A percentile compares a stretch with the other conserved stretches of the same genome.
Evolutionary conservation across 2,329 filamentous ascomycete genomes (phyloP).

Genomic region (Sphaerulina vaccinii): DNA sequence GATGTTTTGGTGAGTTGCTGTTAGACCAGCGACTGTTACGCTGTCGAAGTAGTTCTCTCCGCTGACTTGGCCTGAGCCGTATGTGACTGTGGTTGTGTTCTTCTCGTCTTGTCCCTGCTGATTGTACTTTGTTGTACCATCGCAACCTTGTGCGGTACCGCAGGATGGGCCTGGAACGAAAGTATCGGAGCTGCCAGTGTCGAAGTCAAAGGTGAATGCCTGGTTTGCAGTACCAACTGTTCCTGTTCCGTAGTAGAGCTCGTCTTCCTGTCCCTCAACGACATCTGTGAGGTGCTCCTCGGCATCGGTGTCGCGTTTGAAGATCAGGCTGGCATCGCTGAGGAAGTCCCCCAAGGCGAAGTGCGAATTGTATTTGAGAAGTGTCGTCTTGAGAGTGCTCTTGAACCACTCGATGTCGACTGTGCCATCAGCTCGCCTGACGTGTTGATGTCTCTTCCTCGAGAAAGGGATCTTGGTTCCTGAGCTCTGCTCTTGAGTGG

Average conservation of each 20-base stretch:
- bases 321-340: conserved; percentile 7
- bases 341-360: conserved; percentile 19
- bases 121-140: conserved; percentile 25
- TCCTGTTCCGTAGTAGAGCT: conserved; percentile 24
- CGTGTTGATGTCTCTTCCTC: conserved; percentile 12
- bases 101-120: conserved; percentile 23
- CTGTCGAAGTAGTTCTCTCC: conserved; percentile 32
- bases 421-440: conserved; percentile 17
- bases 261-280: conserved; percentile 15
- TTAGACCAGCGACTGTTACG: conserved; percentile 28
- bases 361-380: conserved; percentile 22
- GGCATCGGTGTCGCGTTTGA: conserved; percentile 20
- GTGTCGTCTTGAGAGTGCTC: conserved; percentile 14
- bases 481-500: conserved; percentile 15
- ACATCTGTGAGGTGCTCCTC: conserved; percentile 23
- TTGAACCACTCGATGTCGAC: conserved; percentile 22
- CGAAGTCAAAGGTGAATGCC: conserved; percentile 29
- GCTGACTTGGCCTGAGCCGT: conserved; percentile 27
- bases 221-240: conserved; percentile 19
- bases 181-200: conserved; percentile 27
- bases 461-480: conserved; percentile 14
- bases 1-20: conserved; percentile 27
- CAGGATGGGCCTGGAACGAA: conserved; percentile 29
- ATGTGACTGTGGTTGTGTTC: conserved; percentile 29
- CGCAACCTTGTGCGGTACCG: conserved; percentile 24